phyloP scores from a whole-genome alignment of 768 basidiomycete genomes.

The Cyathus striatus region DNA sequence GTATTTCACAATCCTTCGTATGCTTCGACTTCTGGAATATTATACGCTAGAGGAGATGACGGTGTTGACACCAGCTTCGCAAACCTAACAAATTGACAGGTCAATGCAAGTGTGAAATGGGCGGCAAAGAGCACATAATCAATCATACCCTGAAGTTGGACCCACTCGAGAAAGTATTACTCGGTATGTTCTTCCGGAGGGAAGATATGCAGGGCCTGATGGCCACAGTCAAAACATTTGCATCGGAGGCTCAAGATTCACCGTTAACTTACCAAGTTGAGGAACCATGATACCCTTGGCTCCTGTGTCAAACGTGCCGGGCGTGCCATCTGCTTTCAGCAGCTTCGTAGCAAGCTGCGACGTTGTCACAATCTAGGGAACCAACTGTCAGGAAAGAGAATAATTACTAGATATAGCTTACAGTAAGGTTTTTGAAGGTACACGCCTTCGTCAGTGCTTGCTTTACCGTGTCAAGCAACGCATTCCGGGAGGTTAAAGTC shows the following conservation, averaged over 20 bases:
- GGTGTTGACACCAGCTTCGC: conserved; percentile 28
- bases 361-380: conserved; percentile 39
- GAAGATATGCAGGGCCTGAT: conserved; percentile 33
- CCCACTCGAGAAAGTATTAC: conserved; percentile 29
- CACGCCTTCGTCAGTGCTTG: conserved; percentile 46
- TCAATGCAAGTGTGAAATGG: background rate
- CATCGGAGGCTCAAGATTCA: too few relatives aligned
- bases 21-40: too few relatives aligned
- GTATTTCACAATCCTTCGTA: too few relatives aligned
- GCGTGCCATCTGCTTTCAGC: conserved; percentile 55
- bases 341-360: conserved; percentile 70
- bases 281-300: conserved; percentile 62
- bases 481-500: conserved; percentile 28
- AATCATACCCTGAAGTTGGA: conserved; percentile 30
- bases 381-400: background rate
- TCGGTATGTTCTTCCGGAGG: conserved; percentile 28
- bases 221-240: background rate
- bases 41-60: too few relatives aligned
- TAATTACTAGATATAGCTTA: conserved; percentile 15
- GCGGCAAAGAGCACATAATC: background rate
- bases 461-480: conserved; percentile 47
- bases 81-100: conserved; percentile 11
- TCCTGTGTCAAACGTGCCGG: conserved; percentile 63
- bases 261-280: conserved; percentile 43
- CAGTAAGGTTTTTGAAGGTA: conserved; percentile 43